A percentile compares a stretch with the other conserved stretches of the same genome.
Evolutionary conservation across 306 rosid genomes (phyloP).

Genomic region (Purshia tridentata): DNA sequence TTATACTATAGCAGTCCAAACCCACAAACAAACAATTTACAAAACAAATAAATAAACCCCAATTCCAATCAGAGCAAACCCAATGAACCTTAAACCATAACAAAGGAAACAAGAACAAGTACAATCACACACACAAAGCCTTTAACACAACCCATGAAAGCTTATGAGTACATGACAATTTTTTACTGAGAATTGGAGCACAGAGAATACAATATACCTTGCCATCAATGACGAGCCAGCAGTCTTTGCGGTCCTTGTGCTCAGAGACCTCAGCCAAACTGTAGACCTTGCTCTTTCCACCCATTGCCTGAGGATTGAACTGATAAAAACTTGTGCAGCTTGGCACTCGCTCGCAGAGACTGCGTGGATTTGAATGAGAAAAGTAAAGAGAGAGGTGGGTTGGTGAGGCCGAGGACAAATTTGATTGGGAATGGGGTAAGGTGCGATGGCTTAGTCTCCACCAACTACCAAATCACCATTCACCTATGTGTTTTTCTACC

Average conservation of each 20-base stretch:
- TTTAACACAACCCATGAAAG: conserved; percentile 1
- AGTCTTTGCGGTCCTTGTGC: conserved; percentile 58
- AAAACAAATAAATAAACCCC: background rate
- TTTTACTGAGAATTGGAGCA: background rate
- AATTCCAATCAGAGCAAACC: conserved; percentile 9
- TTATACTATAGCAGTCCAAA: background rate
- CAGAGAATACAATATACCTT: conserved; percentile 46
- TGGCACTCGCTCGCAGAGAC: background rate
- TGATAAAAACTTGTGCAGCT: background rate
- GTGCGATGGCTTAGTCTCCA: background rate
- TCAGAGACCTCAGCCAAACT: conserved; percentile 62
- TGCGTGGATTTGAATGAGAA: conserved; percentile 31
- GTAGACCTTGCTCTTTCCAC: conserved; percentile 48
- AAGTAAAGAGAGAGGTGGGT: conserved; percentile 9
- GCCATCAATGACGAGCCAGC: conserved; percentile 80
- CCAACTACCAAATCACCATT: background rate
- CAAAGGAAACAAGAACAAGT: background rate
- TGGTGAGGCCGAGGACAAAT: conserved; percentile 18
- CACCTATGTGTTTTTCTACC: background rate
- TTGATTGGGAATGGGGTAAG: background rate
- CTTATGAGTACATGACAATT: too few species aligned
- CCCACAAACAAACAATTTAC: background rate
- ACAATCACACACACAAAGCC: background rate
- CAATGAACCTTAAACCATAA: background rate
- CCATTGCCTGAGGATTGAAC: conserved; percentile 40